Evolutionary conservation across 345 rosid species (phyloP).

Genomic region (Salix udensis): DNA sequence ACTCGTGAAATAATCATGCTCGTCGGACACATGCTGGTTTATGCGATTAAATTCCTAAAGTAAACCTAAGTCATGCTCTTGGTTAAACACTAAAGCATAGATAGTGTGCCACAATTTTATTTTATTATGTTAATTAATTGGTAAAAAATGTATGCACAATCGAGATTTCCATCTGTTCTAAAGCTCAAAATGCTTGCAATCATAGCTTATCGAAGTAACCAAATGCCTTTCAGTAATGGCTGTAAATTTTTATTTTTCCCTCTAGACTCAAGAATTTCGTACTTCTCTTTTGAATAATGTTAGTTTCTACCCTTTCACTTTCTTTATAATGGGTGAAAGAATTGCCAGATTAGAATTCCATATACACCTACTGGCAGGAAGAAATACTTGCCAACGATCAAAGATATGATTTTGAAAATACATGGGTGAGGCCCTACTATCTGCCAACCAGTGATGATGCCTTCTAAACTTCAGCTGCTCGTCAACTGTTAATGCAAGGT

Average conservation of each 20-base stretch:
- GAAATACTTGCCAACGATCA: not conserved
- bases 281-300: not conserved
- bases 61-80: not conserved
- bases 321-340: not conserved
- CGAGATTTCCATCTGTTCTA: no score
- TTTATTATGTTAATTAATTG: not conserved
- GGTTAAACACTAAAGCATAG: not conserved
- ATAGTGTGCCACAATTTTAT: not conserved
- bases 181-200: not conserved
- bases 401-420: not conserved
- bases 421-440: not conserved
- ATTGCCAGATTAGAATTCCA: not conserved
- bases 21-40: not conserved
- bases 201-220: not conserved
- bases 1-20: not conserved
- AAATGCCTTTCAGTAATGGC: not conserved
- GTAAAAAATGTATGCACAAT: no score
- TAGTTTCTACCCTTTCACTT: not conserved
- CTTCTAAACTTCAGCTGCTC: not conserved
- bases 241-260: not conserved
- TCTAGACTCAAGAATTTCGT: no score
- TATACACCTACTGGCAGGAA: not conserved
- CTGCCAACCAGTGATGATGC: not conserved
- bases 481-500: constrained; percentile 1
- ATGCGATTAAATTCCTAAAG: not conserved